phyloP scores from a whole-genome alignment of 2,329 filamentous ascomycete species.

The Sporothrix schenckii region DNA sequence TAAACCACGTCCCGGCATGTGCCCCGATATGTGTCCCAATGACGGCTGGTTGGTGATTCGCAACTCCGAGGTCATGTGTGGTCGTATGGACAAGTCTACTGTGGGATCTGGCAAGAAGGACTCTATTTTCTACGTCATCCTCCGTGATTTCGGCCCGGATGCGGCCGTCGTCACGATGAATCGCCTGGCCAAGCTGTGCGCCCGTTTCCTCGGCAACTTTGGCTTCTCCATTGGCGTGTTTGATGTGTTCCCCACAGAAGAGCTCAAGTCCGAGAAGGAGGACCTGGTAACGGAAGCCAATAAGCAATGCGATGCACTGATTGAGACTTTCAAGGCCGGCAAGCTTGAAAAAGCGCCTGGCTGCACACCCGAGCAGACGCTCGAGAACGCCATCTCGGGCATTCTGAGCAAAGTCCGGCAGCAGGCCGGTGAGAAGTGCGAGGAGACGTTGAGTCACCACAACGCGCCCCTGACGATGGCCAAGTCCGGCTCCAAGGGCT shows the following conservation, averaged over 20 bases:
- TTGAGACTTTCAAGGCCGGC: constrained; percentile 75
- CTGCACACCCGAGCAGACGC: constrained; percentile 86
- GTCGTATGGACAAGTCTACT: constrained; percentile 95
- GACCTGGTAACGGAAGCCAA: constrained; percentile 78
- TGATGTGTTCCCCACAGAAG: constrained; percentile 82
- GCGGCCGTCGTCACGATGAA: constrained; percentile 93
- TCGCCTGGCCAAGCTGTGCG: constrained; percentile 84
- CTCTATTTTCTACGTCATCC: constrained; percentile 94
- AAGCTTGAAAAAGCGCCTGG: constrained; percentile 84
- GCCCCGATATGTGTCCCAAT: constrained; percentile 76
- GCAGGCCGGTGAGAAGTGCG: constrained; percentile 87
- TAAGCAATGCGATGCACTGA: constrained; percentile 77
- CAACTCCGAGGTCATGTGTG: constrained; percentile 97
- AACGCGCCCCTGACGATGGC: constrained; percentile 97
- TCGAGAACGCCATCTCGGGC: constrained; percentile 88
- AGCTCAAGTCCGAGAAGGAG: constrained; percentile 72
- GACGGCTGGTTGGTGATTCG: constrained; percentile 91
- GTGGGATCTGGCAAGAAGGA: constrained; percentile 98
- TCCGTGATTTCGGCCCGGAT: constrained; percentile 90
- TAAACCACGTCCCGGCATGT: constrained; percentile 59
- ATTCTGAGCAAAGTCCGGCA: constrained; percentile 91
- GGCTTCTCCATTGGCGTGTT: constrained; percentile 96
- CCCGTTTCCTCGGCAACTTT: constrained; percentile 82
- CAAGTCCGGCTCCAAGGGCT: constrained; percentile 94
- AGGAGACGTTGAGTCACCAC: constrained; percentile 83